Evolutionary conservation across 345 rosid species (phyloP), one percentile per base, ranked within the genome.

Genomic region (Hypericum perforatum): DNA sequence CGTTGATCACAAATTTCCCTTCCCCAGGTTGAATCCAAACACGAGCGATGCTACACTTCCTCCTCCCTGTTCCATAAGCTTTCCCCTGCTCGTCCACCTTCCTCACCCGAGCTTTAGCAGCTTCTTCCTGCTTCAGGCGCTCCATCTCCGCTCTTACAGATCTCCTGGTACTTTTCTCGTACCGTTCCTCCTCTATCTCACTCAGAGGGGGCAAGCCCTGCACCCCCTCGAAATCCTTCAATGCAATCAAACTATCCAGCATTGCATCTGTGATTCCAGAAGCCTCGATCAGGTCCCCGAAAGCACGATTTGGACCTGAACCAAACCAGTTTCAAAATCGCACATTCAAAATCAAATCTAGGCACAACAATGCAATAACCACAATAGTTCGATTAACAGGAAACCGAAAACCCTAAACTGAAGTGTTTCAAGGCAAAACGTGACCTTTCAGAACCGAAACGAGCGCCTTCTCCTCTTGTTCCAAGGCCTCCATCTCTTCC

Each of bases 11-110:
- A 56, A 92, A 88, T 37, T 80, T 83, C 2, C 98, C 95, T n/a
- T 76, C 70, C 10, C 98, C 96, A 16, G 98, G 95, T 36, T 74
- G 75, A 67, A 88, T 67, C 98, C 96, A 92, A 49, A 88, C 95
- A 49, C 96, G 94, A 8, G 98, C 96, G 7, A 81, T 60, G 67
- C 96, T 92, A 57, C 94, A 83, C 60, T 92, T 92, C 73, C 96
- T 85, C 77, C 92, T 85, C 48, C 96, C 98, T 0, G 96, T 88
- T 70, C 96, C 98, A 64, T 92, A 92, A 49, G 96, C 86, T 78
- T 96, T 85, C 40, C 86, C 98, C 10, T 81, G 63, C 11, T 80
- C 94, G 46, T 92, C 98, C 7, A 92, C 96, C 58, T 78, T 76
- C 59, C 96, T 81, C 44, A 87, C 96, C 43, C 96, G 75, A 45